Percentiles rank a stretch among this genome's conserved stretches.
Evolutionary conservation across 176 grass and related monocot genomes (phyloP).

Genomic region (Otatea glauca): DNA sequence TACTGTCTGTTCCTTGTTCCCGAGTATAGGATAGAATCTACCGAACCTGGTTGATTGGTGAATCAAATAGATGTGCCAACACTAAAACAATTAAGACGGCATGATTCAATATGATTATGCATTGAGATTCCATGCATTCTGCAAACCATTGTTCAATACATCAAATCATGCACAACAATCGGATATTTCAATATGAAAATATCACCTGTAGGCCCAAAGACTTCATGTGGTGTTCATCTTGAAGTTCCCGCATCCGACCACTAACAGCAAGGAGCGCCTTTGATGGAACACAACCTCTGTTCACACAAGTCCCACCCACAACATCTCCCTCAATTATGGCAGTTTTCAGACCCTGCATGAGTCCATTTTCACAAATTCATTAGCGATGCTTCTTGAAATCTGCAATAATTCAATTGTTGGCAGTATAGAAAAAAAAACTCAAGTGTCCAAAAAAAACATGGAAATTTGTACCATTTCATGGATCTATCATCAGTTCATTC

Average conservation of each 20-base stretch:
- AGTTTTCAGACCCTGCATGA: slow-evolving; percentile 85
- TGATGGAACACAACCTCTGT: slow-evolving; percentile 90
- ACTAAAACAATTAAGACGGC: not conserved
- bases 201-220: slow-evolving; percentile 86
- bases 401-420: slow-evolving; percentile 13
- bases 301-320: slow-evolving; percentile 91
- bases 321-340: slow-evolving; percentile 96
- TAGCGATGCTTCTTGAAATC: slow-evolving; percentile 4
- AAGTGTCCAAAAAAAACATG: not conserved
- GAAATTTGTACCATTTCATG: not conserved
- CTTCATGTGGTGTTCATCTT: slow-evolving; percentile 91
- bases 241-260: slow-evolving; percentile 88
- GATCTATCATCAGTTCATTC: slow-evolving; percentile 2
- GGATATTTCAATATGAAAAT: not conserved
- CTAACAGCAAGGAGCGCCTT: slow-evolving; percentile 98
- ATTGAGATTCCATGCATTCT: not conserved
- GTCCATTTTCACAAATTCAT: slow-evolving; percentile 1
- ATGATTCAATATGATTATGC: not conserved
- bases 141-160: slow-evolving; percentile 18
- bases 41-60: not conserved
- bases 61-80: not conserved
- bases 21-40: not conserved
- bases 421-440: slow-evolving; percentile 6
- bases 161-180: not conserved
- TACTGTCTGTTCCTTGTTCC: not conserved